Evolutionary conservation across 441 rosid species (phyloP).

Genomic region (Lepidium campestre): DNA sequence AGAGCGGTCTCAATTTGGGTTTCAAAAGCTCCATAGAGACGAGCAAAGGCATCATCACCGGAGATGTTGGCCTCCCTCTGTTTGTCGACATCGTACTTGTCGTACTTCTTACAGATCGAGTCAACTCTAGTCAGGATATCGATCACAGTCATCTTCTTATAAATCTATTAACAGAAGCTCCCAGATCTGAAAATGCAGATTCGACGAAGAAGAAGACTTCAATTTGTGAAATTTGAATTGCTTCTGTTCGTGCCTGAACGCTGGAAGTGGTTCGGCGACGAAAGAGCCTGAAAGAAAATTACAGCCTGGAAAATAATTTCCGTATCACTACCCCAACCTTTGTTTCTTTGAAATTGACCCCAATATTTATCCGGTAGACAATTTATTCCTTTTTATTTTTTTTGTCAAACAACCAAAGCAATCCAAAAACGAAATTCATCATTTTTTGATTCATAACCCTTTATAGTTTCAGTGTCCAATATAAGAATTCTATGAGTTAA

Average conservation of each 20-base stretch:
- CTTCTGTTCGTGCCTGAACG: neutral
- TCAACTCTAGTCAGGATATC: conserved; percentile 90
- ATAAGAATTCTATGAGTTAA: no score
- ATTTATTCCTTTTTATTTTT: neutral
- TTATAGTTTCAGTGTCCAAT: no score
- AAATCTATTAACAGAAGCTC: neutral
- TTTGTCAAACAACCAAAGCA: no score
- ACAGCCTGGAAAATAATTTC: conserved; percentile 14
- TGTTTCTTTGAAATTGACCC: neutral
- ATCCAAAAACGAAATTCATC: no score
- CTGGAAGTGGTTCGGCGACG: conserved; percentile 3
- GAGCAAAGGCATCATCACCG: conserved; percentile 93
- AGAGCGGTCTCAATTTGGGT: conserved; percentile 73
- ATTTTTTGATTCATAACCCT: no score
- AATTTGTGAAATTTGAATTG: conserved; percentile 5
- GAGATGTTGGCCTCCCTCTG: conserved; percentile 70
- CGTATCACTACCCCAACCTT: neutral
- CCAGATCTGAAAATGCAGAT: conserved; percentile 13
- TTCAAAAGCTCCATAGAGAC: conserved; percentile 61
- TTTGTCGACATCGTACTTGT: conserved; percentile 85
- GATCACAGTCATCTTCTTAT: conserved; percentile 79
- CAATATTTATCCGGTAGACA: neutral
- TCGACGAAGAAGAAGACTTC: conserved; percentile 1
- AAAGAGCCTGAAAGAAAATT: conserved; percentile 2
- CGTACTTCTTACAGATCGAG: conserved; percentile 91